phyloP scores from a whole-genome alignment of 352 stramenopile genomes.

The Phytopythium helicoides region DNA sequence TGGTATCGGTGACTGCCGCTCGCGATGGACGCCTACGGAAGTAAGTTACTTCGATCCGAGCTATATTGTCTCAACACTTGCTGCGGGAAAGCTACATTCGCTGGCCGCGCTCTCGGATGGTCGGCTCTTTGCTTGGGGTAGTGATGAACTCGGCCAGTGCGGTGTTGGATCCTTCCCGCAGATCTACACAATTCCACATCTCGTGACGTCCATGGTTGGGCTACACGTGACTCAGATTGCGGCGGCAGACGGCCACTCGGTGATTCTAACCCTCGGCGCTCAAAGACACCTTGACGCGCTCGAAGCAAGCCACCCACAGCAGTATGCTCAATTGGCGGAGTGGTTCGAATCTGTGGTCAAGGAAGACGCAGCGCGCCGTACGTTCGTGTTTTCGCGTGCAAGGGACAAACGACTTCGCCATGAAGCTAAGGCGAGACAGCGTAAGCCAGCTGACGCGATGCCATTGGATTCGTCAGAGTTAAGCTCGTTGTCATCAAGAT shows the following conservation, averaged over 20 bases:
- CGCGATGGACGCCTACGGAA: conserved; percentile 31
- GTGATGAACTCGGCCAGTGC: conserved; percentile 73
- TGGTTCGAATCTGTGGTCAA: conserved; percentile 35
- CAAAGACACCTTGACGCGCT: conserved; percentile 42
- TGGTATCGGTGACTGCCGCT: conserved; percentile 53
- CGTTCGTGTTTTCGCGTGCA: conserved; percentile 25
- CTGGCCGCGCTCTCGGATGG: conserved; percentile 42
- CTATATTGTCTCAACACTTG: conserved; percentile 36
- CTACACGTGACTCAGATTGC: conserved; percentile 49
- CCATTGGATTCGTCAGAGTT: not conserved
- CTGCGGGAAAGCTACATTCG: conserved; percentile 56
- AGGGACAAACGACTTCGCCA: conserved; percentile 22
- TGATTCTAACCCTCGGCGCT: conserved; percentile 36
- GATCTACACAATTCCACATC: conserved; percentile 71
- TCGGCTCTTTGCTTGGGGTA: conserved; percentile 66
- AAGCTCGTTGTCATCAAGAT: not conserved
- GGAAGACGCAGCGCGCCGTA: conserved; percentile 32
- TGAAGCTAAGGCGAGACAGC: conserved; percentile 3
- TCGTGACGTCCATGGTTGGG: conserved; percentile 58
- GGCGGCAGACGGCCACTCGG: conserved; percentile 51
- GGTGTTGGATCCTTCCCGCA: conserved; percentile 63
- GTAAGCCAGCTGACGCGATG: not conserved
- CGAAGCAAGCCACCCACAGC: conserved; percentile 38
- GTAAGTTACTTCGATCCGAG: conserved; percentile 56
- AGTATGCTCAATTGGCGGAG: conserved; percentile 40